Evolutionary conservation across 805 yeast species (phyloP).

Genomic region (Metschnikowia corniflorae): DNA sequence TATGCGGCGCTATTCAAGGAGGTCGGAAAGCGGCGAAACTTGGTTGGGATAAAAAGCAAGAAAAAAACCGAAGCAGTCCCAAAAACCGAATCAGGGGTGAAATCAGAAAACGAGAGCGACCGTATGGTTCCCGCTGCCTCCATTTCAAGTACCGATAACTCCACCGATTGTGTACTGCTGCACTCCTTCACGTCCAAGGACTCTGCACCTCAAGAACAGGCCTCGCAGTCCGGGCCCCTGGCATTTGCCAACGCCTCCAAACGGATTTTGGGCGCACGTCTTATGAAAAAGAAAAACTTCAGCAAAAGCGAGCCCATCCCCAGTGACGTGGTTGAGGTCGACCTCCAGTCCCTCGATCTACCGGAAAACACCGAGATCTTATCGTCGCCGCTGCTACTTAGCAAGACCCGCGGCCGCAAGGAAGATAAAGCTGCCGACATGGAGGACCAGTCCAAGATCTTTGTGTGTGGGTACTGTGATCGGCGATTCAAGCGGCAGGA

Average conservation of each 20-base stretch:
- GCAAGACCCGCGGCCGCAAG: conserved; percentile 57
- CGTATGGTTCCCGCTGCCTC: conserved; percentile 6
- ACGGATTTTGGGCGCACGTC: conserved; percentile 38
- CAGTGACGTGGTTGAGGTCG: conserved; percentile 36
- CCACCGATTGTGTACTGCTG: conserved; percentile 10
- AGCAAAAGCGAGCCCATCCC: conserved; percentile 2
- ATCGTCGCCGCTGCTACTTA: conserved; percentile 32
- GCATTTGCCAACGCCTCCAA: conserved; percentile 35
- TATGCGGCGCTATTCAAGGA: conserved; percentile 43
- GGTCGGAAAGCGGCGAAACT: conserved; percentile 38
- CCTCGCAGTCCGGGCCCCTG: conserved; percentile 9
- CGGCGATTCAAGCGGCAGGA: conserved; percentile 72
- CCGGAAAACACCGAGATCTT: conserved; percentile 38
- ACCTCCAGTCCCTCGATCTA: conserved; percentile 35
- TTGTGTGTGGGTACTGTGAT: conserved; percentile 60
- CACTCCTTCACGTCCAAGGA: conserved; percentile 9
- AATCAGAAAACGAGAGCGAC: neutral
- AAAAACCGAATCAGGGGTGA: conserved; percentile 17
- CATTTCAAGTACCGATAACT: conserved; percentile 16
- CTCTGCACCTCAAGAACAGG: conserved; percentile 1
- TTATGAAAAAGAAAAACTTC: conserved; percentile 28
- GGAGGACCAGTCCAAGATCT: conserved; percentile 49
- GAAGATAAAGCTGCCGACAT: conserved; percentile 57
- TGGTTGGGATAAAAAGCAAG: conserved; percentile 22
- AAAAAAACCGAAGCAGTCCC: conserved; percentile 23